Evolutionary conservation across 2,329 filamentous ascomycete genomes (phyloP).

Genomic region (Penicillium capsulatum): DNA sequence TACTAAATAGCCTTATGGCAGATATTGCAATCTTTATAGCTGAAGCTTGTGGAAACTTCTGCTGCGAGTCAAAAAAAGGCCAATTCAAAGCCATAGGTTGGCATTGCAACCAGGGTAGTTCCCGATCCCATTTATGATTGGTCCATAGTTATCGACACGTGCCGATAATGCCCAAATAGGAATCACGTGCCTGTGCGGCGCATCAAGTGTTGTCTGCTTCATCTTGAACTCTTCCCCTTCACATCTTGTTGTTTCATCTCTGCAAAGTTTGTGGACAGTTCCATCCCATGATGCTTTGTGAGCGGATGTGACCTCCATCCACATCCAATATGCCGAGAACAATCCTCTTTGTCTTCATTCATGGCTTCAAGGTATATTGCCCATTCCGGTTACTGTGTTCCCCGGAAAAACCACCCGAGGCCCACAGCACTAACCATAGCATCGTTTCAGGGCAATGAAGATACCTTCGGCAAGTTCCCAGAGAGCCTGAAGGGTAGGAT

Average conservation of each 20-base stretch:
- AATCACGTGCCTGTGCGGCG: too few species aligned
- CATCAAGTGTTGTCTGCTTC: too few species aligned
- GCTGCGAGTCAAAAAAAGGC: too few species aligned
- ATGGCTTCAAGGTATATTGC: constrained; percentile 45
- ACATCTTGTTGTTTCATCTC: not conserved
- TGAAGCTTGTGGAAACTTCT: too few species aligned
- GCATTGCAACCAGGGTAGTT: too few species aligned
- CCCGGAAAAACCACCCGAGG: constrained; percentile 1
- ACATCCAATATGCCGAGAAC: constrained; percentile 42
- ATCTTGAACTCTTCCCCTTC: not conserved
- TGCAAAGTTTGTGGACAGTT: too few species aligned
- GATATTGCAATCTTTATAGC: too few species aligned
- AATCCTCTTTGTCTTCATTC: constrained; percentile 46
- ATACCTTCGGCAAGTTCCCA: constrained; percentile 48
- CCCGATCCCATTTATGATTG: too few species aligned
- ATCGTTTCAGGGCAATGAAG: constrained; percentile 42
- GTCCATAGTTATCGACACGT: too few species aligned
- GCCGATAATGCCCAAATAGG: not conserved
- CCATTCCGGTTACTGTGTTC: not conserved
- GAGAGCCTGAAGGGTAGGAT: constrained; percentile 41
- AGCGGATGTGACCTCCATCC: not conserved
- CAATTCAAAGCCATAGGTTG: too few species aligned
- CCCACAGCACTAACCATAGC: not conserved
- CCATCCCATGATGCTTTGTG: constrained; percentile 6
- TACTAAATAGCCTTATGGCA: too few species aligned